phyloP scores from a whole-genome alignment of 148 eudicot genomes.

The Vaccinium macrocarpon region DNA sequence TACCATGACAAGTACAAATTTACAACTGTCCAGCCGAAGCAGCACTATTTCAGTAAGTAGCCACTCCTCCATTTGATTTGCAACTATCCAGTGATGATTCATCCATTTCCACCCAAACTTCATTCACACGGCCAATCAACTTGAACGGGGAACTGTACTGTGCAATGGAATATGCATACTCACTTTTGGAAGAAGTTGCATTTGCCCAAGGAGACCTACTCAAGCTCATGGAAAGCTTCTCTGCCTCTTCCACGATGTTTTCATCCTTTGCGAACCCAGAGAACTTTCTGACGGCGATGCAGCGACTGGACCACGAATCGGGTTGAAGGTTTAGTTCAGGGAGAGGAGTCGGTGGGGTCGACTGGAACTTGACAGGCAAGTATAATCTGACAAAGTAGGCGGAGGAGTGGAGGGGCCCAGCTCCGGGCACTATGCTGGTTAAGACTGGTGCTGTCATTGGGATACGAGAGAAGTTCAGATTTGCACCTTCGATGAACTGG shows the following conservation, averaged over 20 bases:
- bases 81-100: constrained; percentile 48
- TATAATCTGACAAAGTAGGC: constrained; percentile 59
- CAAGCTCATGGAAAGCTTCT: constrained; percentile 66
- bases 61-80: constrained; percentile 32
- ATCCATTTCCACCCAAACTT: constrained; percentile 67
- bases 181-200: constrained; percentile 43
- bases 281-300: constrained; percentile 75
- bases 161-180: constrained; percentile 76
- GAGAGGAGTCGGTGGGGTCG: constrained; percentile 70
- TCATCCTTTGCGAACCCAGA: constrained; percentile 72
- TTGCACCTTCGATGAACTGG: constrained; percentile 85
- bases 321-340: constrained; percentile 59
- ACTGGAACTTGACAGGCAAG: constrained; percentile 63
- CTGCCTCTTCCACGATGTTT: constrained; percentile 60
- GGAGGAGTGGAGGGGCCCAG: constrained; percentile 72
- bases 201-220: constrained; percentile 71
- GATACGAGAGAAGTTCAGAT: constrained; percentile 66
- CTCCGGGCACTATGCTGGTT: constrained; percentile 69
- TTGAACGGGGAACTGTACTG: constrained; percentile 66
- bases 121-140: constrained; percentile 61
- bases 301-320: constrained; percentile 51
- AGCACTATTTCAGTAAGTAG: constrained; percentile 32
- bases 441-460: constrained; percentile 69
- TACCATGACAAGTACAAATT: neutral
- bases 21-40: neutral